Evolutionary conservation across 2,329 filamentous ascomycete genomes (phyloP), one percentile per base, ranked within the genome.

Genomic region (Parastagonospora nodorum): DNA sequence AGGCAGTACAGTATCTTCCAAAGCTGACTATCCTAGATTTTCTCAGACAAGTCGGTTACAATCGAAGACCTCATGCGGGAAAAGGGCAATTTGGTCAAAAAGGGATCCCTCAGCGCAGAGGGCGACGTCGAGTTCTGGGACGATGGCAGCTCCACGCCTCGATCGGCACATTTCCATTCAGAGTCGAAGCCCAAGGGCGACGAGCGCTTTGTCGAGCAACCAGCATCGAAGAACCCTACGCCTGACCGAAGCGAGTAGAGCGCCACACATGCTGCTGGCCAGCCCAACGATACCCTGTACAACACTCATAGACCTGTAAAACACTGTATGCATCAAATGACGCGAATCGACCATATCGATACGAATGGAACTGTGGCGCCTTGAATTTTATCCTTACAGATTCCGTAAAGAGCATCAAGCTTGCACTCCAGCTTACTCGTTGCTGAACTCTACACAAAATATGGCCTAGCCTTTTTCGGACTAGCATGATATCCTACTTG

Each of bases 41-140:
- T 94, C 67, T 87, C 87, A 31, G 84, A 92, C 60, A 81, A 80
- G 41, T 80, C 82, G 48, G 73, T 89, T 50, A 92, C 89, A 0
- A 77, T 94, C 28, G 89, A 95, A 73, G 88, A 93, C 55, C 75
- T 97, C 42, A 83, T 94, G 77, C 78, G 81, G 51, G 86, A 91
- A 59, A 88, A 88, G 67, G 93, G 92, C 5, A 82, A 86, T 58
- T 75, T 89, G 1, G 82, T 93, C 52, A 89, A 88, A 78, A 84
- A 84, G 53, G 88, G 90, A 14, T 84, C 82, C 27, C 69, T 92
- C 29, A 85, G 88, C 44, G 84, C 86, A 59, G 87, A 92, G 60
- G 91, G 90, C n/a, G 89, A 96, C 69, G 77, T 97, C 41, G 93
- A 97, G 73, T 94, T 97, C 62, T 96, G 92, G 88, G 88, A 89